Evolutionary conservation across 2,329 filamentous ascomycete species (phyloP).

Genomic region (Fusarium sambucinum): DNA sequence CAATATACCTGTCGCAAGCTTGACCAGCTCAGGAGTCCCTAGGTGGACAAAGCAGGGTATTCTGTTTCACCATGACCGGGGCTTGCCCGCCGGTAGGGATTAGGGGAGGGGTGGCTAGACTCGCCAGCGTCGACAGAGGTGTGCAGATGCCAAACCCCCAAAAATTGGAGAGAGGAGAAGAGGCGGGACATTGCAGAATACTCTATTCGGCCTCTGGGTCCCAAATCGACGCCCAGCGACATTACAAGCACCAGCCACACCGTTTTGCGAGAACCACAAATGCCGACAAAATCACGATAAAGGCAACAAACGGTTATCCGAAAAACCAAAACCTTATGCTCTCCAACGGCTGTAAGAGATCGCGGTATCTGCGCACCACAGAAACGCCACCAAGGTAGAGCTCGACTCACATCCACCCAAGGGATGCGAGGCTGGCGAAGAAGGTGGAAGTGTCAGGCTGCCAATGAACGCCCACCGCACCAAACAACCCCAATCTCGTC

Average conservation of each 20-base stretch:
- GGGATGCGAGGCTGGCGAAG: conserved; percentile 40
- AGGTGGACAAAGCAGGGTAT: conserved; percentile 62
- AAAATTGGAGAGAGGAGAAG: conserved; percentile 43
- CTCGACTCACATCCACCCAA: conserved; percentile 29
- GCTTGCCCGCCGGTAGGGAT: conserved; percentile 46
- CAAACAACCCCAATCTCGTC: conserved; percentile 36
- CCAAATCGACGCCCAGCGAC: conserved; percentile 27
- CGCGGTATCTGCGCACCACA: background rate
- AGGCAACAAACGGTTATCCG: conserved; percentile 2
- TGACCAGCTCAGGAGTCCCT: conserved; percentile 58
- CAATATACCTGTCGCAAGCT: conserved; percentile 58
- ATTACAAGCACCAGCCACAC: conserved; percentile 44
- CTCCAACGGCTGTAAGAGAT: too few relatives aligned
- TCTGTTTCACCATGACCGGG: conserved; percentile 65
- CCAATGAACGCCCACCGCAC: conserved; percentile 26
- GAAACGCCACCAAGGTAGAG: conserved; percentile 35
- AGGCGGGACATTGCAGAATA: conserved; percentile 47
- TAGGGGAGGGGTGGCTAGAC: conserved; percentile 42
- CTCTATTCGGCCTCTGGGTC: conserved; percentile 33
- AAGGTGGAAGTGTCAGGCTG: conserved; percentile 21
- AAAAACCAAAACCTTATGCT: too few relatives aligned
- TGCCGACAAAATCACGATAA: conserved; percentile 15
- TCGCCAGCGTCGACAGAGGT: conserved; percentile 38
- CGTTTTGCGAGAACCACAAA: conserved; percentile 21
- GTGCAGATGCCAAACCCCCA: conserved; percentile 31